These are phyloP conservation scores for Elsinoe batatas DNA, from an alignment of 2,329 filamentous ascomycete genomes.

Conservation along the genomic window DNA sequence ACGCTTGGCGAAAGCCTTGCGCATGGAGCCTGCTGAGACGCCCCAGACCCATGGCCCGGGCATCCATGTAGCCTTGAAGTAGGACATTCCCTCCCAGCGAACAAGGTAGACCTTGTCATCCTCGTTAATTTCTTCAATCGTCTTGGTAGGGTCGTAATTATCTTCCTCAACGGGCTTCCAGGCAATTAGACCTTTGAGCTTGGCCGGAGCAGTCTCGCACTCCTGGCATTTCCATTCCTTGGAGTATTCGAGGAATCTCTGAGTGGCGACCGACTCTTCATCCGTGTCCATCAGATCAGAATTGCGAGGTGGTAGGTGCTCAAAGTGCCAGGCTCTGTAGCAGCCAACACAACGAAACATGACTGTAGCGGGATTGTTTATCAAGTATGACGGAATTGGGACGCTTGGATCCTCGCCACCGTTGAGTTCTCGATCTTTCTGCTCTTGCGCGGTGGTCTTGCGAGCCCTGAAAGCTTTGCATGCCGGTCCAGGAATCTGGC, in stretches of 20 bases:
- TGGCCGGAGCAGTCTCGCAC: constrained; percentile 54
- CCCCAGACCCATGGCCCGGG: constrained; percentile 83
- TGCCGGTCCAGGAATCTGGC: constrained; percentile 54
- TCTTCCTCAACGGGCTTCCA: constrained; percentile 66
- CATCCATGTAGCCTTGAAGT: constrained; percentile 77
- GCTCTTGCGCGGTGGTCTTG: constrained; percentile 69
- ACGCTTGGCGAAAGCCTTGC: constrained; percentile 65
- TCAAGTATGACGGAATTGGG: constrained; percentile 47
- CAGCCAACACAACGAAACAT: constrained; percentile 77
- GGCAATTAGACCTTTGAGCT: constrained; percentile 70
- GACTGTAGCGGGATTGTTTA: constrained; percentile 68
- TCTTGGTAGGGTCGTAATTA: constrained; percentile 43
- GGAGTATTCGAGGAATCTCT: constrained; percentile 63
- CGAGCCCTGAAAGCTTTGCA: constrained; percentile 65
- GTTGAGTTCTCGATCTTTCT: constrained; percentile 71
- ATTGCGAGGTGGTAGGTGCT: constrained; percentile 59
- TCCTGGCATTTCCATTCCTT: constrained; percentile 70
- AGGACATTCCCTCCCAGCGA: constrained; percentile 75
- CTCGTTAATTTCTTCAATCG: constrained; percentile 51
- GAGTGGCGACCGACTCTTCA: constrained; percentile 44
- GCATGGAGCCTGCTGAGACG: constrained; percentile 52
- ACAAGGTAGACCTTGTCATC: constrained; percentile 86
- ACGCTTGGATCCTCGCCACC: constrained; percentile 67
- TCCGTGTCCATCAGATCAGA: constrained; percentile 35
- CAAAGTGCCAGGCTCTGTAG: constrained; percentile 69